Percentiles rank a stretch among this genome's conserved stretches.
Conservation (phyloP, 2,329 filamentous ascomycete species). For the Xylaria sp. region DNA sequence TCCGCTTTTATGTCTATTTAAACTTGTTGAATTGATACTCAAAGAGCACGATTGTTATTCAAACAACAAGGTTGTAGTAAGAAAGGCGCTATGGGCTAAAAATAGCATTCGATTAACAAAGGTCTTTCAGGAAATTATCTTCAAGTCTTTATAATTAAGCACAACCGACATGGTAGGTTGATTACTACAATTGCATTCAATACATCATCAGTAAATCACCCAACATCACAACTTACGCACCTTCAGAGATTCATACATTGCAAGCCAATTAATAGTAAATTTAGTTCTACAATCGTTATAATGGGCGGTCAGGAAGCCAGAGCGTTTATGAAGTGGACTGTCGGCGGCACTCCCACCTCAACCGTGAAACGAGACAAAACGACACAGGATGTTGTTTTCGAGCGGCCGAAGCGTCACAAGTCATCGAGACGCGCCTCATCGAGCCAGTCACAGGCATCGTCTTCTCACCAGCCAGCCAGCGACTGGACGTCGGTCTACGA, state of each 20-base stretch:
- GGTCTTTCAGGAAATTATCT: too few species aligned
- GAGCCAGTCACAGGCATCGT: background rate
- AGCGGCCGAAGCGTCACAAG: background rate
- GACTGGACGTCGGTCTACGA: too few species aligned
- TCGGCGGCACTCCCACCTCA: constrained; percentile 8
- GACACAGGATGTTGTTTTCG: background rate
- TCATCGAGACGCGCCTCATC: background rate
- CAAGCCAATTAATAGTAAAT: background rate
- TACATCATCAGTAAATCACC: too few species aligned
- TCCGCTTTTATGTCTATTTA: too few species aligned
- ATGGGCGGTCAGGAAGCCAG: constrained; percentile 25
- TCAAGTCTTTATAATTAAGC: too few species aligned
- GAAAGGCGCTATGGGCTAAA: too few species aligned
- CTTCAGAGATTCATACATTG: background rate
- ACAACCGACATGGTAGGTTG: too few species aligned
- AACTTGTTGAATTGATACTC: too few species aligned
- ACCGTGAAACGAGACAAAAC: constrained; percentile 19
- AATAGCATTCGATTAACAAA: too few species aligned
- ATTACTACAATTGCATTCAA: too few species aligned
- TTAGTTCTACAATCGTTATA: background rate
- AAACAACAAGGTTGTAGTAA: too few species aligned
- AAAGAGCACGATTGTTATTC: too few species aligned
- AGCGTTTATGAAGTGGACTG: constrained; percentile 25
- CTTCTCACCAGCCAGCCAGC: background rate
- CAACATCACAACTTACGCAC: background rate